Evolutionary conservation across 305 asterid genomes (phyloP), one percentile per base, ranked within the genome.

Genomic region (Fraxinus sp.): DNA sequence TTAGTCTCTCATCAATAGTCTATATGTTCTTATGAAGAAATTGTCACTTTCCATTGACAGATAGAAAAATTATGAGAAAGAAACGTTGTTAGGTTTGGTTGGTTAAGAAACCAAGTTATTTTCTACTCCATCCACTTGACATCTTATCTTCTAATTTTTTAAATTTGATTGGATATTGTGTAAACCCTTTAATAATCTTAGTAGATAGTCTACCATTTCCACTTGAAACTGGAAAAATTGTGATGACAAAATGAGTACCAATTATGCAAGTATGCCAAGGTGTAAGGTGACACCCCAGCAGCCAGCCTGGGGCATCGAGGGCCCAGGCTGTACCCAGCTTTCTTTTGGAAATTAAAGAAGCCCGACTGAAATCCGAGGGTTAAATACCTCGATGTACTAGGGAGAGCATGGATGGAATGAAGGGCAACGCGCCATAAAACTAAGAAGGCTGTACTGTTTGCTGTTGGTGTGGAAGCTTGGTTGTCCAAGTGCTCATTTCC

Each of bases 31-130:
- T 28, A 71, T 11, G 66, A 70, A 83, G 83, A 72, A 86, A 62
- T 77, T 37, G 81, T 86, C 83, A 39, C 78, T 88, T 80, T 81
- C 86, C 46, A 79, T 41, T 80, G 83, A 84, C 83, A 84, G 79
- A 74, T 81, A 39, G 78, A 36, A 62, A 85, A 79, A 62, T 76
- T 84, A 86, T 81, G 80, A 78, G 81, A 87, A 81, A 76, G 83
- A 89, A 83, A 46, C 46, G 18, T 66, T 77, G 87, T 86, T 87
- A 85, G 91, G 91, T 86, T 30, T 3, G 85, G 83, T 87, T 84
- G 86, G 90, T 79, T 75, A 81, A 16, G 75, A 41, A 82, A 74
- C 46, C 46, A 72, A 76, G 80, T 82, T 39, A 78, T 82, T 80
- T 79, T 82, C 82, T 62, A 75, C 76, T 22, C 73, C 5, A 80